Percentiles rank a stretch among this genome's conserved stretches.
Evolutionary conservation across 2,329 filamentous ascomycete genomes (phyloP).

Genomic region (Aspergillus sp.): DNA sequence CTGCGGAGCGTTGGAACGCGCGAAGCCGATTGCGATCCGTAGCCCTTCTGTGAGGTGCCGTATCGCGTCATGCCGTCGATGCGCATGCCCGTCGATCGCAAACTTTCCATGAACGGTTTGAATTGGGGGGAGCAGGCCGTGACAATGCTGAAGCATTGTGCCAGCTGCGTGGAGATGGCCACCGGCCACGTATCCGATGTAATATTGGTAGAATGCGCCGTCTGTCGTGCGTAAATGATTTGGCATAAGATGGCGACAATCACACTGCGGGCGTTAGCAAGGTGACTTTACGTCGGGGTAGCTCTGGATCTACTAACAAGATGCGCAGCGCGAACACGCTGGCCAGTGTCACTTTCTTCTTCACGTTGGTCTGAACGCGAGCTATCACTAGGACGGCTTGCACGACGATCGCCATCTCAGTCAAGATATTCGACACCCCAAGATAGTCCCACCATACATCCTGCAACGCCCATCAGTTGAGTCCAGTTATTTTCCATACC

Average conservation of each 20-base stretch:
- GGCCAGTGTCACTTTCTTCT: constrained; percentile 17
- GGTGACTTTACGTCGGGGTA: neutral
- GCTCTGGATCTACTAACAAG: constrained; percentile 17
- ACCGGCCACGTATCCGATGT: constrained; percentile 24
- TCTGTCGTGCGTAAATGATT: constrained; percentile 18
- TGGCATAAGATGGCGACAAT: constrained; percentile 24
- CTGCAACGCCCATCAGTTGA: constrained; percentile 2
- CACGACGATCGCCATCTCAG: constrained; percentile 23
- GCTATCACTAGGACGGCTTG: constrained; percentile 24
- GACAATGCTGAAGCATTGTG: constrained; percentile 28
- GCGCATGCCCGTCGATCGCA: constrained; percentile 30
- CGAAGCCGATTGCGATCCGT: constrained; percentile 12
- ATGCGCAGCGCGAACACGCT: constrained; percentile 24
- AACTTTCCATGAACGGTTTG: constrained; percentile 30
- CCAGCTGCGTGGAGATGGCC: constrained; percentile 16
- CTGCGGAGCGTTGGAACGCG: constrained; percentile 2
- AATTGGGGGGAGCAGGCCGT: constrained; percentile 32
- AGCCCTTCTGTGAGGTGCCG: constrained; percentile 16
- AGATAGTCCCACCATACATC: constrained; percentile 26
- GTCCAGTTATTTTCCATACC: neutral
- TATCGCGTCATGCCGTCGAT: constrained; percentile 18
- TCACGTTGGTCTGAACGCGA: constrained; percentile 21
- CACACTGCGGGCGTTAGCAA: constrained; percentile 17
- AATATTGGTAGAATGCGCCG: constrained; percentile 12
- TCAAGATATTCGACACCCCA: constrained; percentile 26